Evolutionary conservation across 2,329 filamentous ascomycete species (phyloP), one percentile per base, ranked within the genome.

Genomic region (Fusarium sp.): DNA sequence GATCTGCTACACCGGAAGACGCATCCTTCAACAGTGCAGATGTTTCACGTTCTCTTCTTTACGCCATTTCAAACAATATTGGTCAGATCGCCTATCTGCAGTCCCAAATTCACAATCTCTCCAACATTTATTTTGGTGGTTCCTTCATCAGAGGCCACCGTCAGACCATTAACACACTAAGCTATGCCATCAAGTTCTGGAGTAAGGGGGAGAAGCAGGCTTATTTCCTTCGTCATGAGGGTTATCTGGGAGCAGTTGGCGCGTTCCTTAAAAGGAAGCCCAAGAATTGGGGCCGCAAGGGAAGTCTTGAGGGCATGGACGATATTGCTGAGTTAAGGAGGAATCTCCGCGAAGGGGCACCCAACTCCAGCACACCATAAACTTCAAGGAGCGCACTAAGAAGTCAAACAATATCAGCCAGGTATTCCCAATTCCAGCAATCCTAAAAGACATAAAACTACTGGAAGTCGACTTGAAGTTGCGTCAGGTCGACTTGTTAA

Each of bases 11-110:
- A 6, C 86, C 88, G 65, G 66, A 77, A 49, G 65, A 77, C 49
- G 64, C 74, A 55, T 74, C 76, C 38, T 98, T 98, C 82, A 90
- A 89, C 22, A 87, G 90, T 39, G 91, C 94, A 79, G 96, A 99
- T 81, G 94, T 99, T 72, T 96, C 94, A 29, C 88, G 95, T 36
- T 97, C 94, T 50, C 87, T 99, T 22, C 89, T 99, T 0, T 99
- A 97, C 82, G 96, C 96, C 29, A 94, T 98, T 75, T 95, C 93
- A 80, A 98, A 98, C 85, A 98, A 98, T 83, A 98, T 98, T 72
- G 96, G 96, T 20, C 96, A 99, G 84, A 97, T 99, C 76, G 94
- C 96, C 46, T 98, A 96, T 81, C 86, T 99, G n/a, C 96, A 98
- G 80, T 96, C 94, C 10, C 95, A 98, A 80, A 96, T 97, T 79